These are phyloP conservation scores for Catharanthus roseus DNA, from an alignment of 257 asterid species.

Conservation along the genomic window DNA sequence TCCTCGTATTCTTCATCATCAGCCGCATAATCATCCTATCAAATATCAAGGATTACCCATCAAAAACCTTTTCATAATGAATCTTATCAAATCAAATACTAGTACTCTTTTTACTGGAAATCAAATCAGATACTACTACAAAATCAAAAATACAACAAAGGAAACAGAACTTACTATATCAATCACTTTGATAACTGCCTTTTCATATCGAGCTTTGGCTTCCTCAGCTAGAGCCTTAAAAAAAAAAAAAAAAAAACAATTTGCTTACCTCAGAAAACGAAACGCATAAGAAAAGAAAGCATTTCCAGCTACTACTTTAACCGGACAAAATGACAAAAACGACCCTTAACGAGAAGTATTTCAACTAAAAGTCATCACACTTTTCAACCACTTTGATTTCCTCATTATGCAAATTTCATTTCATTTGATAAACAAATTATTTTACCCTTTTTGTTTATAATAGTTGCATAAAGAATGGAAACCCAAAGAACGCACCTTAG, in stretches of 20 bases:
- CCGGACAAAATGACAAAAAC: slow-evolving; percentile 11
- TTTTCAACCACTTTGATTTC: background rate
- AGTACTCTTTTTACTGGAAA: no score
- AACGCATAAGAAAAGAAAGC: slow-evolving; percentile 3
- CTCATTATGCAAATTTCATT: slow-evolving; percentile 6
- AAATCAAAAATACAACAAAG: background rate
- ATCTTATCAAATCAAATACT: slow-evolving; percentile 1
- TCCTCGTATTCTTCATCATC: slow-evolving; percentile 93
- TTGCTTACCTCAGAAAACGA: slow-evolving; percentile 2
- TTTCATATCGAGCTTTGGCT: slow-evolving; percentile 86
- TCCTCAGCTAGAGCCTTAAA: slow-evolving; percentile 89
- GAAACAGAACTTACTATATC: slow-evolving; percentile 57
- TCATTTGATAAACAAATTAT: background rate
- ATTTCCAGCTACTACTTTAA: background rate
- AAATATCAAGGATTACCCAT: slow-evolving; percentile 7
- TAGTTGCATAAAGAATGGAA: background rate
- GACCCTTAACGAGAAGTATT: background rate
- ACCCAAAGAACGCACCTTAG: slow-evolving; percentile 48
- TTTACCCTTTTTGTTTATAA: background rate
- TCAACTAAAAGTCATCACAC: background rate
- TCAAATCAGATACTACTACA: background rate
- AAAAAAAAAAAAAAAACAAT: slow-evolving; percentile 24
- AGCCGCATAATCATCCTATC: slow-evolving; percentile 93
- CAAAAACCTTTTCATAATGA: slow-evolving; percentile 13
- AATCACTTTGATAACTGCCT: slow-evolving; percentile 61